These are phyloP conservation scores for Trifolium fragiferum DNA, from an alignment of 306 rosid species.

Conservation along the genomic window DNA sequence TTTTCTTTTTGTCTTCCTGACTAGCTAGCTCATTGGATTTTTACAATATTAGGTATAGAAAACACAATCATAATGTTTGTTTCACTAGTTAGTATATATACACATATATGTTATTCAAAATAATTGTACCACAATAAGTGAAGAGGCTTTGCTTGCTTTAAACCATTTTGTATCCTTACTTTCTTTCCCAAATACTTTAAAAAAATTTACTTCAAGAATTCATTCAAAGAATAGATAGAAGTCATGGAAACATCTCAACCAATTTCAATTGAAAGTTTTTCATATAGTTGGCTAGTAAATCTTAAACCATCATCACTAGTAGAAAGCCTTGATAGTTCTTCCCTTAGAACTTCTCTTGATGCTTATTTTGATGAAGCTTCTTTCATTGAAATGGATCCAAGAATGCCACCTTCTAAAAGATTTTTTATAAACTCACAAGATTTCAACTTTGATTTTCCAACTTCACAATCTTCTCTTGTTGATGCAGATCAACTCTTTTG, in stretches of 20 bases:
- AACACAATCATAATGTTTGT: neutral
- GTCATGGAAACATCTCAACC: constrained; percentile 42
- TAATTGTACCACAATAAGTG: neutral
- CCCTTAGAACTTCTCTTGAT: constrained; percentile 72
- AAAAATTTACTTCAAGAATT: too few species aligned
- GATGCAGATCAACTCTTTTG: constrained; percentile 93
- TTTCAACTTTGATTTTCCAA: constrained; percentile 85
- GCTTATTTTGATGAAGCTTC: constrained; percentile 79
- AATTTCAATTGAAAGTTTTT: constrained; percentile 94
- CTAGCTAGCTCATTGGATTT: neutral
- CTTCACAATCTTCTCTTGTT: constrained; percentile 70
- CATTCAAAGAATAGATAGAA: neutral
- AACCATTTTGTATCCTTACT: neutral
- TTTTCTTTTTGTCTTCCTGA: neutral
- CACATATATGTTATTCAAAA: too few species aligned
- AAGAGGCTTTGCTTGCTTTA: neutral
- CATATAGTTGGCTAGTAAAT: constrained; percentile 95
- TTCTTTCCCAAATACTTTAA: too few species aligned
- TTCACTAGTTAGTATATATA: too few species aligned
- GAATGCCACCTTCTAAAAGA: constrained; percentile 87
- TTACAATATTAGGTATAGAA: neutral
- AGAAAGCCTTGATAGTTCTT: constrained; percentile 58
- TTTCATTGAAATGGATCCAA: constrained; percentile 99
- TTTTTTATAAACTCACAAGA: constrained; percentile 77
- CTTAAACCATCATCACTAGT: constrained; percentile 82